Evolutionary conservation across 306 rosid genomes (phyloP), one percentile per base, ranked within the genome.

Genomic region (Quercus variabilis): DNA sequence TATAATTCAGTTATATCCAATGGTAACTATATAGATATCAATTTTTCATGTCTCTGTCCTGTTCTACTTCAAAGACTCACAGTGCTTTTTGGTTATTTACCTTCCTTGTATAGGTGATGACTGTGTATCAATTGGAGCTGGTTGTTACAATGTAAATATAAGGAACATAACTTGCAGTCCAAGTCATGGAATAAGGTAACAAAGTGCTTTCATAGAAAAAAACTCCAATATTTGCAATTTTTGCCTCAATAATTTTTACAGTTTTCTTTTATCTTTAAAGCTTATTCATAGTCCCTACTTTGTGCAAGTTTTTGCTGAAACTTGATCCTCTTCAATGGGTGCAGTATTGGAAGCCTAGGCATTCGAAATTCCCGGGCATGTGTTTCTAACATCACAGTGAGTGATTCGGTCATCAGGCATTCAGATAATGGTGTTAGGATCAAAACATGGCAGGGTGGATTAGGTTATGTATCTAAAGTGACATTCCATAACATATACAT

Each of bases 371-470:
- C 91, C 0, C 58, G 77, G 56, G 91, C 91, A 3, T 88, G 91
- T 49, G 91, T 85, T 30, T 75, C 82, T 1, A 88, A 85, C 75
- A 81, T 88, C 23, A 88, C 81, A 21, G 89, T 88, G 9, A 78
- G 51, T 5, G 84, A 85, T 28, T 83, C 89, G 13, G 52, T 88
- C 17, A 83, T 88, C 73, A 85, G 76, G 70, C 82, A 75, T 5
- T 88, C 91, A 1, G 87, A 85, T 64, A 85, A 88, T 46, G 91
- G 91, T 6, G 86, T 88, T 59, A 69, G 91, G 77, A 85, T 88
- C 69, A 88, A 88, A 68, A 88, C 91, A 79, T 88, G 91, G 91
- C 91, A 88, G 31, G 89, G 91, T 43, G 91, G 91, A 19, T 67
- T 49, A 78, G 91, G 91, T 33, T 33, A 83, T 18, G 89, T 88